phyloP scores from a whole-genome alignment of 2,329 filamentous ascomycete genomes.

The Colletotrichum nymphaeae region DNA sequence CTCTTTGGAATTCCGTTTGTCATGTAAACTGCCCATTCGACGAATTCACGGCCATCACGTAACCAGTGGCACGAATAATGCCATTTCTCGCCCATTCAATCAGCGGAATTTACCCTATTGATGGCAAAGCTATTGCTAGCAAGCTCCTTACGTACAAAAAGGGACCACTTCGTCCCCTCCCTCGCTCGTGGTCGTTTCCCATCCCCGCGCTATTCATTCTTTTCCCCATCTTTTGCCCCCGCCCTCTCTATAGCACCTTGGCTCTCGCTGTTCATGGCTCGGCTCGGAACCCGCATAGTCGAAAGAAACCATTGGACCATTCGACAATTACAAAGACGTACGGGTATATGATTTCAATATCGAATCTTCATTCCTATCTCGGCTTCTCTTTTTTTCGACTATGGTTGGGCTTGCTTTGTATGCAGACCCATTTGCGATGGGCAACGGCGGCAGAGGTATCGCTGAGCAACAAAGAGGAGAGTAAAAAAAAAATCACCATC shows the following conservation, averaged over 20 bases:
- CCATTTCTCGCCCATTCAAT: background rate
- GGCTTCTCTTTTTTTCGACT: background rate
- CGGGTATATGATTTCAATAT: background rate
- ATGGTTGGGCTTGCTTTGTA: background rate
- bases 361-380: background rate
- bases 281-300: background rate
- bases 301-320: background rate
- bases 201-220: background rate
- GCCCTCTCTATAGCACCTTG: background rate
- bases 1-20: conserved; percentile 32
- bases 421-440: conserved; percentile 2
- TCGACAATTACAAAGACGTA: background rate
- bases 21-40: conserved; percentile 36
- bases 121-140: background rate
- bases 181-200: background rate
- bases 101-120: background rate
- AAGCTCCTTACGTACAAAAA: background rate
- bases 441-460: conserved; percentile 29
- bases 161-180: background rate
- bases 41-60: conserved; percentile 25
- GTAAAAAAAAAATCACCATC: background rate
- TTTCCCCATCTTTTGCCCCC: background rate
- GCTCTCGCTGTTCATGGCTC: background rate
- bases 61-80: conserved; percentile 32
- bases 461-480: conserved; percentile 8